phyloP scores from a whole-genome alignment of 495 filamentous ascomycete species.

The Lasiosphaeris hirsuta region DNA sequence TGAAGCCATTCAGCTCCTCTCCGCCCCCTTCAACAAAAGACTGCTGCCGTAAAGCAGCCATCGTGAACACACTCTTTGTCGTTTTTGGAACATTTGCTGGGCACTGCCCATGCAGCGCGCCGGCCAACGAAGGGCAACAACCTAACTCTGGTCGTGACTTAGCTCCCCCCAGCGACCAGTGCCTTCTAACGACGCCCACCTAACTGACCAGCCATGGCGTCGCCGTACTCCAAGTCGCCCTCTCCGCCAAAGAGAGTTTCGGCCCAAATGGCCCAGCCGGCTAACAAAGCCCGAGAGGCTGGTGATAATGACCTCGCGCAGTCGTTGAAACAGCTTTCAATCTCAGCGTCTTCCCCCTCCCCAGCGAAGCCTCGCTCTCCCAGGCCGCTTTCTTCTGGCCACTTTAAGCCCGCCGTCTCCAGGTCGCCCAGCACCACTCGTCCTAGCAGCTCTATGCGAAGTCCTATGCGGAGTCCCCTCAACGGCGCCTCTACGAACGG shows the following conservation, averaged over 20 bases:
- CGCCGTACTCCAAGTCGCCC: background rate
- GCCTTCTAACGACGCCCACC: background rate
- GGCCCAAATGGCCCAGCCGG: slow-evolving; percentile 13
- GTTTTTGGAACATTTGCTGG: too few relatives aligned
- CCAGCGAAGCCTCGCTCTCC: slow-evolving; percentile 22
- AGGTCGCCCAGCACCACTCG: slow-evolving; percentile 35
- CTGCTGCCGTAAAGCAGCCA: too few relatives aligned
- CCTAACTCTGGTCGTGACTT: too few relatives aligned
- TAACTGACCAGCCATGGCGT: slow-evolving; percentile 5
- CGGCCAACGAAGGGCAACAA: background rate
- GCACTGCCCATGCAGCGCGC: background rate
- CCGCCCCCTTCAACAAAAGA: too few relatives aligned
- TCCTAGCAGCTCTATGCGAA: slow-evolving; percentile 40
- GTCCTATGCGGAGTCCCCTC: slow-evolving; percentile 50
- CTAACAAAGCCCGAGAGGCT: slow-evolving; percentile 15
- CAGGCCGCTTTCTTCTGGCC: slow-evolving; percentile 17
- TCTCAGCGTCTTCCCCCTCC: slow-evolving; percentile 31
- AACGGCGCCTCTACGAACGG: slow-evolving; percentile 41
- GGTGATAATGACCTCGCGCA: slow-evolving; percentile 35
- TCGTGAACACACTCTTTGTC: too few relatives aligned
- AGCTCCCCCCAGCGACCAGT: too few relatives aligned
- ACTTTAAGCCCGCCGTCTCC: slow-evolving; percentile 23
- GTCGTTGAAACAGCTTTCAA: slow-evolving; percentile 41
- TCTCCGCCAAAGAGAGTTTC: slow-evolving; percentile 11
- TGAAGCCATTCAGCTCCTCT: slow-evolving; percentile 6